Percentiles rank a stretch among this genome's conserved stretches.
Evolutionary conservation across 768 basidiomycete genomes (phyloP).

Genomic region (Artomyces pyxidatus): DNA sequence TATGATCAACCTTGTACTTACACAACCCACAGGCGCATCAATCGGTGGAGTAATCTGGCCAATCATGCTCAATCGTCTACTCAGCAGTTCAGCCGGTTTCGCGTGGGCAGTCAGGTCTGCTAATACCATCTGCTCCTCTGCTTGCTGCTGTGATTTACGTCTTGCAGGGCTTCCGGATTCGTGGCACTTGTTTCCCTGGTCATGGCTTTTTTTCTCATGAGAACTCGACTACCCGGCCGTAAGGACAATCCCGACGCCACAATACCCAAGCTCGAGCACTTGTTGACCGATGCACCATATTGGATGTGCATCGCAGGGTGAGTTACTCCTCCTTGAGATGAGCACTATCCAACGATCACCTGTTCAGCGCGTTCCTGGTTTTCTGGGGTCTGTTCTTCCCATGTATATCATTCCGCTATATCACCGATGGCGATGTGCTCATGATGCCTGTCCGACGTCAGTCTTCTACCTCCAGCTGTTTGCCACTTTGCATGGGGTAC

Average conservation of each 20-base stretch:
- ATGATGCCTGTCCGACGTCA: not conserved
- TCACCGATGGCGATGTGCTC: not conserved
- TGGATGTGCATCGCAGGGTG: not conserved
- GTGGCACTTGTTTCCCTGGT: conserved; percentile 37
- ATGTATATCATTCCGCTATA: not conserved
- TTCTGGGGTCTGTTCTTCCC: conserved; percentile 1
- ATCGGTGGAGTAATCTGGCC: conserved; percentile 19
- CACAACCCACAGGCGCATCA: conserved; percentile 19
- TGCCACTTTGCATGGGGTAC: not conserved
- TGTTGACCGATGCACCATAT: not conserved
- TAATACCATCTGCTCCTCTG: too few relatives aligned
- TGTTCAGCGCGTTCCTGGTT: not conserved
- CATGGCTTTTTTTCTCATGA: conserved; percentile 28
- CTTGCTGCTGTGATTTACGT: too few relatives aligned
- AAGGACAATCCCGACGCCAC: not conserved
- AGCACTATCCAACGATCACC: too few relatives aligned
- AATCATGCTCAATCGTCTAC: conserved; percentile 21
- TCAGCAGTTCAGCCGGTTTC: conserved; percentile 17
- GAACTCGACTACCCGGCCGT: conserved; percentile 1
- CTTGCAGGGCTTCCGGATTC: conserved; percentile 30
- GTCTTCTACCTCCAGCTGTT: conserved; percentile 2
- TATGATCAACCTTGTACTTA: conserved; percentile 17
- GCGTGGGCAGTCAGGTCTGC: conserved; percentile 27
- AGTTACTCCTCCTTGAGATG: too few relatives aligned
- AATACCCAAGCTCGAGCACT: not conserved